Evolutionary conservation across 1,284 basidiomycete species (phyloP), one percentile per base, ranked within the genome.

Genomic region (Cutaneotrichosporon sp.): DNA sequence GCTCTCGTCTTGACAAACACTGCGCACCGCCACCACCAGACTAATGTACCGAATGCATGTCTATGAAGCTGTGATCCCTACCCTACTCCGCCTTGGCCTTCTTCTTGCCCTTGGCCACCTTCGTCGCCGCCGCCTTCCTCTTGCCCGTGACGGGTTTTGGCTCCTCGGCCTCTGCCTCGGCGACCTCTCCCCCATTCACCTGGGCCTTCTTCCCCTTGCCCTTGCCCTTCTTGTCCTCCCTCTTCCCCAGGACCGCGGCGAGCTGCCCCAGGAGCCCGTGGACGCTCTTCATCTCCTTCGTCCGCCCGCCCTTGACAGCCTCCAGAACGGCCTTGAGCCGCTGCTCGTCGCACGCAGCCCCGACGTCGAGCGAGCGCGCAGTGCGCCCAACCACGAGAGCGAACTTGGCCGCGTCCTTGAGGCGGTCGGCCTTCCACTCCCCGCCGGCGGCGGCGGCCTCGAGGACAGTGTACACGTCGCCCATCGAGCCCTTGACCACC

Each of bases 351-450:
- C 54, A 57, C 9, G 55, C 24, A 43, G 11, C 22, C 24, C 25
- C 33, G 14, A 52, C 53, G 7, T 33, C 50, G 6, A 63, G 33
- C 9, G 56, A 73, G 8, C 83, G 85, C 51, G 87, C 86, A 62
- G 88, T 86, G 55, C 92, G 86, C 13, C 87, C 82, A 36, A 86
- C 85, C 22, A 85, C 78, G 8, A 92, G 80, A 0, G 83, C 87
- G 56, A 91, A 81, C 76, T 92, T 95, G 64, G 92, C 79, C 16
- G 92, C 78, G 31, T 92, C 90, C 77, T 92, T 95, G 71, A 90
- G 76, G 61, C 92, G 88, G 9, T 85, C 78, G 1, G 88, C 82
- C 29, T 86, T 89, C 59, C 90, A 79, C 51, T 54, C 64, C 20
- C 58, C 52, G 10, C 62, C 64, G 18, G 24, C 82, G 74, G 72